These are phyloP conservation scores for Fusarium protoensiforme DNA, from an alignment of 2,329 filamentous ascomycete species.

Conservation along the genomic window DNA sequence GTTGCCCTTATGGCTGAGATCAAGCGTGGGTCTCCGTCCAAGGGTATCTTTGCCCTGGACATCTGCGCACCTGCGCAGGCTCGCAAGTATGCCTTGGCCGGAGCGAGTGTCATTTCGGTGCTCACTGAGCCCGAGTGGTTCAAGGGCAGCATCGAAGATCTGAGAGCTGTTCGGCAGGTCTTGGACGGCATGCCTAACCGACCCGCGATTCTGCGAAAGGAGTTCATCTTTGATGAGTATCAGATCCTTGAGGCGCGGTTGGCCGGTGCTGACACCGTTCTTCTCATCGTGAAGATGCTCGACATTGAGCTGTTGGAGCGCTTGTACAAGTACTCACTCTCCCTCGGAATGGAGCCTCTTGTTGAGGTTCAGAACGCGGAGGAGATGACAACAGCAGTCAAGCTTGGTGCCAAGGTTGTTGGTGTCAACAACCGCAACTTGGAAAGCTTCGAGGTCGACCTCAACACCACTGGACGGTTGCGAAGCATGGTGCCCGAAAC, in stretches of 20 bases:
- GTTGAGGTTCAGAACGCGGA: constrained; percentile 96
- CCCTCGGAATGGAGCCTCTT: constrained; percentile 94
- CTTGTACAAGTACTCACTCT: constrained; percentile 89
- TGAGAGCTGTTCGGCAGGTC: constrained; percentile 86
- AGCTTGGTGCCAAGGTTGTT: constrained; percentile 89
- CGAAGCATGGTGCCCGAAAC: constrained; percentile 87
- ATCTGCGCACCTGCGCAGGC: constrained; percentile 92
- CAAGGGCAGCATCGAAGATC: constrained; percentile 95
- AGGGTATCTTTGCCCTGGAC: constrained; percentile 90
- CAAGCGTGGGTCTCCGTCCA: constrained; percentile 95
- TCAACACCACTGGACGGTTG: constrained; percentile 89
- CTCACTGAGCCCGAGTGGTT: constrained; percentile 99
- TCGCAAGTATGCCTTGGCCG: constrained; percentile 89
- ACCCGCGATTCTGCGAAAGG: constrained; percentile 91
- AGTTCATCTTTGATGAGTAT: constrained; percentile 98
- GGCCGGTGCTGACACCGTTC: constrained; percentile 91
- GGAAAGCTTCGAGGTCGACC: constrained; percentile 95
- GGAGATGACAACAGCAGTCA: constrained; percentile 90
- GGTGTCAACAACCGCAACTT: constrained; percentile 98
- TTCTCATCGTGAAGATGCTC: constrained; percentile 99
- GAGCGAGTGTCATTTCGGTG: constrained; percentile 98
- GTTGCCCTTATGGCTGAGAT: constrained; percentile 97
- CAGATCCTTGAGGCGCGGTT: constrained; percentile 95
- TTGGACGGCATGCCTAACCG: constrained; percentile 92
- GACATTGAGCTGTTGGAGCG: constrained; percentile 77